Percentiles rank a stretch among this genome's conserved stretches.
Conservation (phyloP, 2,329 filamentous ascomycete species). For the Trichophyton benhamiae region DNA sequence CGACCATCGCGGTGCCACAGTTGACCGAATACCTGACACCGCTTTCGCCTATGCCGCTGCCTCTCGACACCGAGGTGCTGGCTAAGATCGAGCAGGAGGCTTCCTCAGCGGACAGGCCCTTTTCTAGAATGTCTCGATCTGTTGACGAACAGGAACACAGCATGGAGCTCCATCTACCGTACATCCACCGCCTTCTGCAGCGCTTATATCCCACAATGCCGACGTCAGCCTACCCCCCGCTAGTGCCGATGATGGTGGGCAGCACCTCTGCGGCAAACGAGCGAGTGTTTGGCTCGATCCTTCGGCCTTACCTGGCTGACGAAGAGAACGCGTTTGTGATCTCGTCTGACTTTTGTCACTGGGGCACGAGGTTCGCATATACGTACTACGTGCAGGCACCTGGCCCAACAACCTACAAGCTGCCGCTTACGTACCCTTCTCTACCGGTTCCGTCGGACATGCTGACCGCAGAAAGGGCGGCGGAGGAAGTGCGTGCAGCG, state of each 20-base stretch:
- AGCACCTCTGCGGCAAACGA: conserved; percentile 57
- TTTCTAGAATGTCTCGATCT: conserved; percentile 46
- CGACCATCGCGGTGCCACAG: conserved; percentile 61
- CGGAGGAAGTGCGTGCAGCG: conserved; percentile 21
- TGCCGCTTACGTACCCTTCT: conserved; percentile 20
- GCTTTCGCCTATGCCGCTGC: conserved; percentile 32
- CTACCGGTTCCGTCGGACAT: conserved; percentile 29
- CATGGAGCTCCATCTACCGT: conserved; percentile 91
- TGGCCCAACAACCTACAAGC: conserved; percentile 20
- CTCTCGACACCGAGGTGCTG: conserved; percentile 34
- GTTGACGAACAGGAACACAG: conserved; percentile 80
- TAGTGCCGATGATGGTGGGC: conserved; percentile 80
- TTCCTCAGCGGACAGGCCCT: conserved; percentile 23
- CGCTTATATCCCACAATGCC: conserved; percentile 39
- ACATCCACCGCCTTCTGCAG: conserved; percentile 67
- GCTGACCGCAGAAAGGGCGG: conserved; percentile 16
- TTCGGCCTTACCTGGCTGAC: conserved; percentile 67
- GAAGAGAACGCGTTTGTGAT: conserved; percentile 68
- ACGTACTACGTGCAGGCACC: conserved; percentile 55
- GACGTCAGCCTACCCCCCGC: conserved; percentile 50
- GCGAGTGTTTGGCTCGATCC: conserved; percentile 52
- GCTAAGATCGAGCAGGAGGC: conserved; percentile 23
- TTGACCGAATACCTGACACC: conserved; percentile 44
- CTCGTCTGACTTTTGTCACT: conserved; percentile 95
- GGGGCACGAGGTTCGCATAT: conserved; percentile 76